Evolutionary conservation across 176 grass and related monocot genomes (phyloP).

Genomic region (Pontederia paniculata): DNA sequence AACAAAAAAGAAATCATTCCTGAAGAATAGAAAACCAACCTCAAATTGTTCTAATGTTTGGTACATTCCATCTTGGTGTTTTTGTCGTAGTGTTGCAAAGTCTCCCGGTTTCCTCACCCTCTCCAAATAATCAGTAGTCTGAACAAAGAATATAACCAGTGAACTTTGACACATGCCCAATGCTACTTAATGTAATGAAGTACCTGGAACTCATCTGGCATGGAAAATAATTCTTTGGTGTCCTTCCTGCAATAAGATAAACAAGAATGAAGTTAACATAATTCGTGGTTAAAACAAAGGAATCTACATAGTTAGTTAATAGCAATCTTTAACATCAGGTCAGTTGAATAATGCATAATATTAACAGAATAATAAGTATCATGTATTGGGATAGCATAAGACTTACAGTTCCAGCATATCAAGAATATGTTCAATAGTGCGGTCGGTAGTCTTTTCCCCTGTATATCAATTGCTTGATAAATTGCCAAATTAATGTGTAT

Average conservation of each 20-base stretch:
- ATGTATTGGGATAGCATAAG: neutral
- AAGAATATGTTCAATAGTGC: constrained; percentile 50
- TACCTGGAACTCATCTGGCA: constrained; percentile 58
- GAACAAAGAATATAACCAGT: neutral
- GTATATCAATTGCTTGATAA: constrained; percentile 13
- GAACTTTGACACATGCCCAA: neutral
- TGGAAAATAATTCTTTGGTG: constrained; percentile 45
- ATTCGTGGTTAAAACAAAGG: neutral
- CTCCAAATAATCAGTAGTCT: constrained; percentile 44
- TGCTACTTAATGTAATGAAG: neutral
- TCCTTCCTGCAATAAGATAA: constrained; percentile 38
- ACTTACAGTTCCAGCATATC: constrained; percentile 47
- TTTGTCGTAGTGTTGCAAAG: constrained; percentile 60
- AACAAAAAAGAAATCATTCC: neutral
- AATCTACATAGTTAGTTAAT: too few relatives aligned
- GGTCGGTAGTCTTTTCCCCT: neutral
- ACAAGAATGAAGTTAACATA: neutral
- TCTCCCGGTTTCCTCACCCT: constrained; percentile 44
- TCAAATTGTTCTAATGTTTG: constrained; percentile 48
- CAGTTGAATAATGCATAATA: neutral
- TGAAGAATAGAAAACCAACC: constrained; percentile 12
- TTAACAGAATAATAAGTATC: neutral
- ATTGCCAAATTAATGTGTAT: neutral
- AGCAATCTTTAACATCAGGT: too few relatives aligned
- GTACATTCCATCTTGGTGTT: constrained; percentile 65